phyloP scores from a whole-genome alignment of 108 stramenopile species.

The Asterionellopsis glacialis region DNA sequence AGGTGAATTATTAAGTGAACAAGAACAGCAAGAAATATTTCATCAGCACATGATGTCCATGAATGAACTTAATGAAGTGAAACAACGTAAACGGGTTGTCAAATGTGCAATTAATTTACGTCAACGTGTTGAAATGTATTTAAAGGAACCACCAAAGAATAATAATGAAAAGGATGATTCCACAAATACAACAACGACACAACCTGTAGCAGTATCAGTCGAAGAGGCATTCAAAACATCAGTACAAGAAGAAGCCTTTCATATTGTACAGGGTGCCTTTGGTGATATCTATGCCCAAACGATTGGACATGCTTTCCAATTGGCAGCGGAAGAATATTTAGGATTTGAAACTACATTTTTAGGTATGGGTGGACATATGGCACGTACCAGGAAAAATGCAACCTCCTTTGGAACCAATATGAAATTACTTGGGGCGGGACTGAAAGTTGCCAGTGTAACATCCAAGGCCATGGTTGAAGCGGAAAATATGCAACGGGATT shows the following conservation, averaged over 20 bases:
- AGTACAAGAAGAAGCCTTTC: conserved; percentile 61
- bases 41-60: conserved; percentile 37
- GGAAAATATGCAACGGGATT: conserved; percentile 55
- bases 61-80: conserved; percentile 56
- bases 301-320: conserved; percentile 72
- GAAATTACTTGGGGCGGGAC: conserved; percentile 62
- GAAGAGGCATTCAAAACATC: conserved; percentile 22
- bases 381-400: conserved; percentile 50
- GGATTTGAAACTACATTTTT: conserved; percentile 56
- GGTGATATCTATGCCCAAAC: conserved; percentile 71
- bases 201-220: too few species aligned
- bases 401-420: conserved; percentile 41
- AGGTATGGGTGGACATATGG: conserved; percentile 67
- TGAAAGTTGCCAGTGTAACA: conserved; percentile 64
- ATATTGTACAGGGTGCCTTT: conserved; percentile 68
- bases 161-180: conserved; percentile 16
- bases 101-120: conserved; percentile 63
- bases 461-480: conserved; percentile 74
- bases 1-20: conserved; percentile 9
- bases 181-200: not conserved
- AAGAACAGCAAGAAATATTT: conserved; percentile 20
- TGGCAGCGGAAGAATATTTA: conserved; percentile 77
- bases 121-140: conserved; percentile 51
- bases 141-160: conserved; percentile 1
- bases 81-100: conserved; percentile 74